Evolutionary conservation across 345 rosid genomes (phyloP).

Genomic region (Boechera retrofracta): DNA sequence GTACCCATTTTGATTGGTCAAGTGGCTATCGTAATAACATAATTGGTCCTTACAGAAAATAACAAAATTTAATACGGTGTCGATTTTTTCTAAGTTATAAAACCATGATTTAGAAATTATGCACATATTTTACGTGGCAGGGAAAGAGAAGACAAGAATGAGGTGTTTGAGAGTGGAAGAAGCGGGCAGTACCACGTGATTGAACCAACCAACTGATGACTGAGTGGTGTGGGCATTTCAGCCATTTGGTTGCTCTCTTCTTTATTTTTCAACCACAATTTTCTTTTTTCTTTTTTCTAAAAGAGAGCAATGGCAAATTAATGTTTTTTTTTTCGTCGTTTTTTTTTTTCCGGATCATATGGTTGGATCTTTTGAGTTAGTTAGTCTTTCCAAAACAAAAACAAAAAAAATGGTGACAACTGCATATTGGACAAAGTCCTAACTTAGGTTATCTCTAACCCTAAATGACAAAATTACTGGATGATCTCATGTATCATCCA

Average conservation of each 20-base stretch:
- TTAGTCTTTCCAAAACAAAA: background rate
- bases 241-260: constrained; percentile 35
- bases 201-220: constrained; percentile 43
- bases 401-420: no score
- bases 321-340: background rate
- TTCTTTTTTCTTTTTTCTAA: background rate
- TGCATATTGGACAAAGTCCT: no score
- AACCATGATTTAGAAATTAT: background rate
- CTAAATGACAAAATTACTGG: no score
- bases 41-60: constrained; percentile 22
- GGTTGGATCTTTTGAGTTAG: background rate
- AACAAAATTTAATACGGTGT: constrained; percentile 32
- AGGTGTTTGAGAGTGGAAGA: constrained; percentile 18
- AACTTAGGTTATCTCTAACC: no score
- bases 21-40: constrained; percentile 25
- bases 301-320: background rate
- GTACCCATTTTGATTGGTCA: background rate
- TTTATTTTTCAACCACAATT: constrained; percentile 28
- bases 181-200: constrained; percentile 39
- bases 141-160: background rate
- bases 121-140: background rate
- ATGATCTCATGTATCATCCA: no score
- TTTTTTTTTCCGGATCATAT: background rate
- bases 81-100: constrained; percentile 14
- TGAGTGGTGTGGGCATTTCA: constrained; percentile 34